These are phyloP conservation scores for Yamadazyma membranifaciens DNA, from an alignment of 1,139 yeast species.

Conservation along the genomic window DNA sequence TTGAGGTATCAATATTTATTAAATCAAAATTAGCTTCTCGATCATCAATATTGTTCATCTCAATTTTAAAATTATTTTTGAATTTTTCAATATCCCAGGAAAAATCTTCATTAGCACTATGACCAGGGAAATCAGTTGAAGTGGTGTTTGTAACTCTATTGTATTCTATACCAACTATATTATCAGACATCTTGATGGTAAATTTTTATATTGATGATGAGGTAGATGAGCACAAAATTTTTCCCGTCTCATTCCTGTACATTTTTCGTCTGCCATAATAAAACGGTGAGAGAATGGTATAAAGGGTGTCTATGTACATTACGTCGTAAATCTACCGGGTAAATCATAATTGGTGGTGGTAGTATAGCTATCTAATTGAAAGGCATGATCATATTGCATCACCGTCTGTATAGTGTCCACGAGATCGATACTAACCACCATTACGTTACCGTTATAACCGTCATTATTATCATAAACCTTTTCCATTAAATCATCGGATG, in stretches of 20 bases:
- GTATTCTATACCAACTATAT: slow-evolving; percentile 84
- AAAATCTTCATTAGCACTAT: slow-evolving; percentile 57
- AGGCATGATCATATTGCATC: slow-evolving; percentile 16
- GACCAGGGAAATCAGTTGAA: slow-evolving; percentile 89
- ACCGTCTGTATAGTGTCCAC: slow-evolving; percentile 21
- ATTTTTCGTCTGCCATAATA: neutral
- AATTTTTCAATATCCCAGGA: slow-evolving; percentile 87
- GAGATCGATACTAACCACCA: slow-evolving; percentile 28
- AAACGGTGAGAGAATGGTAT: no score
- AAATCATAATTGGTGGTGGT: neutral
- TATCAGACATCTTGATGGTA: slow-evolving; percentile 32
- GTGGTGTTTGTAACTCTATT: slow-evolving; percentile 88
- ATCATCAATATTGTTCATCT: slow-evolving; percentile 62
- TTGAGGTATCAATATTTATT: slow-evolving; percentile 81
- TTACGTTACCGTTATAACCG: slow-evolving; percentile 43
- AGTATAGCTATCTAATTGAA: neutral
- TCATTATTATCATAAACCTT: slow-evolving; percentile 26
- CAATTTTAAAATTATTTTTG: slow-evolving; percentile 65
- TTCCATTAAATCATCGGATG: slow-evolving; percentile 10
- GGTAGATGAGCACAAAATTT: slow-evolving; percentile 9
- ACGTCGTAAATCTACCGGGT: slow-evolving; percentile 1
- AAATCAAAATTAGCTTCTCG: slow-evolving; percentile 85
- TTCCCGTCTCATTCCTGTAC: slow-evolving; percentile 1
- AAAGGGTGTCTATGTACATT: no score
- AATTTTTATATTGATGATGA: slow-evolving; percentile 5